Percentiles rank a stretch among this genome's conserved stretches.
phyloP scores from a whole-genome alignment of 139 green algal genomes.

The Edaphochlamys debaryana region DNA sequence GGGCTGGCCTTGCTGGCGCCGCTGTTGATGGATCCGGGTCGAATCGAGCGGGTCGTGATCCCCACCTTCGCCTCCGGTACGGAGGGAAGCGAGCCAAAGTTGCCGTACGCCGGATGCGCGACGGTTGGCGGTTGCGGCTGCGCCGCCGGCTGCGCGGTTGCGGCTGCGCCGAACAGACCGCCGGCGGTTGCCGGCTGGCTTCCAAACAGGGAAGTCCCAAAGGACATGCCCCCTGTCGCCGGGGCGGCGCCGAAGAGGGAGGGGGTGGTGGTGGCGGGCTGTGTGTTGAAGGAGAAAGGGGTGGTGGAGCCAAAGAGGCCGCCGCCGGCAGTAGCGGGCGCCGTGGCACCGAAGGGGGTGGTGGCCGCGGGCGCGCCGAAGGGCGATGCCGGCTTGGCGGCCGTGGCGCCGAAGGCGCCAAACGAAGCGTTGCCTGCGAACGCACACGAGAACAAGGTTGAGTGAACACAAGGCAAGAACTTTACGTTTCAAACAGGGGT shows the following conservation, averaged over 20 bases:
- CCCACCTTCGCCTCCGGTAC: constrained; percentile 72
- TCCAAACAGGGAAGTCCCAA: constrained; percentile 27
- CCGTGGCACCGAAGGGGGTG: constrained; percentile 26
- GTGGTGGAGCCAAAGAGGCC: constrained; percentile 3
- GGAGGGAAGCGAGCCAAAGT: constrained; percentile 49
- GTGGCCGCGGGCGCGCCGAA: constrained; percentile 24
- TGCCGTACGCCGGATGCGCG: constrained; percentile 56
- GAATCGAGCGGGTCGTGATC: constrained; percentile 67
- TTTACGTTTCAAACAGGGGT: no score
- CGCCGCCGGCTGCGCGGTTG: constrained; percentile 9
- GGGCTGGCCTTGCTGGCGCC: constrained; percentile 48
- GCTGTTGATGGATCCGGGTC: constrained; percentile 27
- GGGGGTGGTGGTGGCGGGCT: constrained; percentile 42
- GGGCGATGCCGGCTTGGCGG: constrained; percentile 8
- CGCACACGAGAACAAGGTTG: no score
- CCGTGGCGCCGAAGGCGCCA: constrained; percentile 15
- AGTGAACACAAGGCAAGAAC: no score
- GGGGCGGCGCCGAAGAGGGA: constrained; percentile 57
- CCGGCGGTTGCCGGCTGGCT: neutral
- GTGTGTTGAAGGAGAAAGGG: constrained; percentile 10
- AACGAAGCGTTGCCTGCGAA: neutral
- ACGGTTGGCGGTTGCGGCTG: constrained; percentile 32
- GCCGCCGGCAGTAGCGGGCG: neutral
- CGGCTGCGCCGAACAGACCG: constrained; percentile 41
- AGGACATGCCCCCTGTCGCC: neutral